Base-by-base conservation (phyloP, 2,329 filamentous ascomycete species). In the Xylaria arbuscula region DNA sequence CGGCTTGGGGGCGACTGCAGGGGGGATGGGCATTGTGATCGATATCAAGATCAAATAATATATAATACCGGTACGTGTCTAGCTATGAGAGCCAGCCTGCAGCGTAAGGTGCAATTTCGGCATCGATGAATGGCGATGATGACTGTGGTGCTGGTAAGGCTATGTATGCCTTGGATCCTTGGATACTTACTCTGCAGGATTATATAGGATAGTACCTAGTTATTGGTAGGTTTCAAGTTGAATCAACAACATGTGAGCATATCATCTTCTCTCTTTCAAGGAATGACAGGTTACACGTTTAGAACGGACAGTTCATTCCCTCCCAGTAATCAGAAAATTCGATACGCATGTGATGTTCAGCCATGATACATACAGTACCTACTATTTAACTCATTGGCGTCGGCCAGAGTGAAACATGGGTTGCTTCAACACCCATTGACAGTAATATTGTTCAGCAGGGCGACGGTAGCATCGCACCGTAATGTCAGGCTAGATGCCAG, bases 1-100 rank as follows among this genome's bases (percentile, higher is more conserved):
- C n/a, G n/a, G n/a, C n/a, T 15, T 28, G 19, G 22, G 53, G 51
- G 62, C 32, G 36, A 19, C 19, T 32, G 22, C 22, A 50, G 9
- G 8, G 36, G 47, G 36, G n/a, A n/a, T 8, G 8, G 22, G 2
- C 22, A 62, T 40, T 38, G 38, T 28, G 28, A 45, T 55, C 38
- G 47, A 64, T 55, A 56, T 48, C 54, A 32, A 48, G 28, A 54
- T 32, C 24, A 42, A 15, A 22, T 17, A 34, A 48, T 53, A 28
- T 5, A 28, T 28, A 28, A 28, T 28, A 28, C 28, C 28, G 28
- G 28, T 28, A 66, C 40, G 54, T 67, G 65, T 64, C 42, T 17
- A 34, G 45, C 24, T 19, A 11, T 7, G 22, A 17, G 42, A 38
- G 19, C 57, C 50, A 50, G 15, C 13, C 6, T 17, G 3, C 40